These are phyloP conservation scores for Blastomyces parvus DNA, from an alignment of 2,329 filamentous ascomycete genomes.

Conservation along the genomic window DNA sequence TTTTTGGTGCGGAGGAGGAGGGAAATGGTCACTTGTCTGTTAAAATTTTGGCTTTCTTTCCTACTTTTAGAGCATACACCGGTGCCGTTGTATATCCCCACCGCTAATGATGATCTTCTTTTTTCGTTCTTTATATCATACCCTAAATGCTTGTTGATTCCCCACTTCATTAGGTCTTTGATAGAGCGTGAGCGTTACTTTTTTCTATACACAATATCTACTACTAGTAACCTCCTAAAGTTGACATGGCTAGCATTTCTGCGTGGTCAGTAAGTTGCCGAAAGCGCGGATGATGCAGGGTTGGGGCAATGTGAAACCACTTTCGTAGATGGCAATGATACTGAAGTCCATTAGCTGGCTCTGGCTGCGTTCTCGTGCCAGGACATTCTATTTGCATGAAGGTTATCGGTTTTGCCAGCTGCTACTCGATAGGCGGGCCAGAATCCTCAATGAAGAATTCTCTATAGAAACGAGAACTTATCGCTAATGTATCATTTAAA, in stretches of 20 bases:
- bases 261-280: constrained; percentile 17
- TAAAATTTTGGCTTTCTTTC: constrained; percentile 22
- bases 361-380: neutral
- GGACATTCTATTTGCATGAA: constrained; percentile 1
- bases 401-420: constrained; percentile 5
- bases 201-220: too few species aligned
- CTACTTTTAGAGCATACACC: neutral
- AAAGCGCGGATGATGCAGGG: too few species aligned
- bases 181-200: constrained; percentile 33
- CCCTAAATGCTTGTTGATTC: constrained; percentile 12
- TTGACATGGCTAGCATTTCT: constrained; percentile 10
- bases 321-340: too few species aligned
- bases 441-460: constrained; percentile 23
- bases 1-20: neutral
- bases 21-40: neutral
- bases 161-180: constrained; percentile 26
- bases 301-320: too few species aligned
- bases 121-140: neutral
- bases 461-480: constrained; percentile 20
- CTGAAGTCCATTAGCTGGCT: too few species aligned
- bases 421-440: constrained; percentile 13
- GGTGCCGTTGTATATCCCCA: neutral
- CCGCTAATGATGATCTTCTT: neutral
- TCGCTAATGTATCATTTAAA: neutral
- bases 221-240: too few species aligned